phyloP scores from a whole-genome alignment of 805 yeast species.

The Myxozyma neglecta region DNA sequence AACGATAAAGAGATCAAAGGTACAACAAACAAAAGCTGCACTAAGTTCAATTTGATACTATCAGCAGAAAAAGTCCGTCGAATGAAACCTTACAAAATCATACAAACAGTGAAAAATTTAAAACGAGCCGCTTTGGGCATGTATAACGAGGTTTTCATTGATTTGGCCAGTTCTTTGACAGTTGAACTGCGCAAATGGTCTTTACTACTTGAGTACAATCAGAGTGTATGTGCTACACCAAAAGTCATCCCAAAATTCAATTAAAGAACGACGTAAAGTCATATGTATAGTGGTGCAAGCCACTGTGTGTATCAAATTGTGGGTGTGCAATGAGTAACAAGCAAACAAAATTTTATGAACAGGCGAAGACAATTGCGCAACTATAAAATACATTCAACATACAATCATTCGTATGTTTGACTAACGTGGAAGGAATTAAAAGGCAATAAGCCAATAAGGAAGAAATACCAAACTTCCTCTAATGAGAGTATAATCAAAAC shows the following conservation, averaged over 20 bases:
- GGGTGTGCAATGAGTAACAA: no score
- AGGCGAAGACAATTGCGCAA: background rate
- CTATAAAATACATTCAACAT: background rate
- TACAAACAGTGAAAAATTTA: background rate
- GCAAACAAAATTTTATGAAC: background rate
- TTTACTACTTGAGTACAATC: constrained; percentile 4
- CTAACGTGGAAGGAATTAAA: background rate
- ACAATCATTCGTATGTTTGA: background rate
- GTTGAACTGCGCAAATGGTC: constrained; percentile 15
- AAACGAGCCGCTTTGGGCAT: background rate
- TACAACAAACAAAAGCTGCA: background rate
- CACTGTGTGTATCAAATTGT: no score
- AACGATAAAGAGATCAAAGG: background rate
- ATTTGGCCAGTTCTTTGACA: background rate
- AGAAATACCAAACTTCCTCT: background rate
- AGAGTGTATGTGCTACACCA: constrained; percentile 5
- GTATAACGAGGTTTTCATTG: background rate
- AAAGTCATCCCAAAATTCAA: background rate
- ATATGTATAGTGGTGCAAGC: background rate
- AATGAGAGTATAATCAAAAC: background rate
- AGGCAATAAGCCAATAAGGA: background rate
- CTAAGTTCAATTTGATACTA: background rate
- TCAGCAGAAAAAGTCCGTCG: background rate
- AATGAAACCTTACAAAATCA: background rate
- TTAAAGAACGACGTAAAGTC: background rate